Percentiles rank a stretch among this genome's conserved stretches.
These are phyloP conservation scores for Chamaecrista fasciculata DNA, from an alignment of 306 rosid species.

Conservation along the genomic window DNA sequence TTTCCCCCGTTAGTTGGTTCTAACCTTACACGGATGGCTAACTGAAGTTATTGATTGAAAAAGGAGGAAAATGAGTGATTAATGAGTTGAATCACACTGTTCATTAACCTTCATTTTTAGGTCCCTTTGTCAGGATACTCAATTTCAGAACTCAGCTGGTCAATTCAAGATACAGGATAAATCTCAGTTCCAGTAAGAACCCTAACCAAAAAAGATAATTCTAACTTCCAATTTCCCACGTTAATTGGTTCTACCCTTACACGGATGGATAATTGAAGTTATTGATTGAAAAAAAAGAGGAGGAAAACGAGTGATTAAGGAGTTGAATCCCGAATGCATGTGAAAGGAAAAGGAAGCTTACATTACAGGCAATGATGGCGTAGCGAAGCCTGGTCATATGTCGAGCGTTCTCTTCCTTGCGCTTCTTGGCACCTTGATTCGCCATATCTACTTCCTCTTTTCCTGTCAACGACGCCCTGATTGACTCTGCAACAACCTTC, in stretches of 20 bases:
- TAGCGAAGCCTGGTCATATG: conserved; percentile 79
- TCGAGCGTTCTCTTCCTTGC: conserved; percentile 84
- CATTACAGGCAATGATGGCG: conserved; percentile 77
- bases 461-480: neutral
- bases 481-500: neutral
- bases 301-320: neutral
- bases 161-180: neutral
- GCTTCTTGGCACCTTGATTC: conserved; percentile 97
- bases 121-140: neutral
- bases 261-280: neutral
- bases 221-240: neutral
- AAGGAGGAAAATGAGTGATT: neutral
- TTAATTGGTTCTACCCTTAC: neutral
- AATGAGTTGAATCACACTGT: neutral
- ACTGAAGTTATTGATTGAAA: neutral
- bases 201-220: neutral
- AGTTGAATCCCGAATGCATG: neutral
- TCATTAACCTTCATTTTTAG: too few relatives aligned
- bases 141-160: conserved; percentile 1
- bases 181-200: neutral
- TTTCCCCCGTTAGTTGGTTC: neutral
- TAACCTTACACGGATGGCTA: neutral
- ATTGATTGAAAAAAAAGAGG: neutral
- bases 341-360: conserved; percentile 10
- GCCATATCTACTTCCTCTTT: conserved; percentile 58